Percentiles rank a stretch among this genome's conserved stretches.
Conservation (phyloP, 495 filamentous ascomycete genomes). For the Penicillium daleae region DNA sequence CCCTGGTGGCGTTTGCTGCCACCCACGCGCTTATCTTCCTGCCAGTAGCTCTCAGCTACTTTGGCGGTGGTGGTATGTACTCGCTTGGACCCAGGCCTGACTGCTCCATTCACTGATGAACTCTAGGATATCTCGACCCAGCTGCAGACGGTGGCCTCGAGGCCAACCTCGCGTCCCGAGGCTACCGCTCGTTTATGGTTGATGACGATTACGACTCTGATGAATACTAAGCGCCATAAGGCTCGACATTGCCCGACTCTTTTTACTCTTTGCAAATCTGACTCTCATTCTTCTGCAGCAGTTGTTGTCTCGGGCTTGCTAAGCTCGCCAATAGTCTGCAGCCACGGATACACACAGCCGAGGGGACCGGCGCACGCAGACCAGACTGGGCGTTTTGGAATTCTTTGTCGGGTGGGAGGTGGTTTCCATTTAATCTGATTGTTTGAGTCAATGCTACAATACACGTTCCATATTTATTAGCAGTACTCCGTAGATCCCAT, state of each 20-base stretch:
- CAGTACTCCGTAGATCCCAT: background rate
- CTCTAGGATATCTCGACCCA: slow-evolving; percentile 74
- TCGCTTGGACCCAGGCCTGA: background rate
- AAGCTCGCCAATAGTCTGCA: background rate
- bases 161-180: slow-evolving; percentile 69
- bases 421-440: background rate
- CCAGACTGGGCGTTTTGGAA: background rate
- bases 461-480: background rate
- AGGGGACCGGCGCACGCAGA: slow-evolving; percentile 5
- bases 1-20: slow-evolving; percentile 87
- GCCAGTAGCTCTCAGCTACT: slow-evolving; percentile 83
- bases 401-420: background rate
- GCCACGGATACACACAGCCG: slow-evolving; percentile 3
- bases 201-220: slow-evolving; percentile 58
- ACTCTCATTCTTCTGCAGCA: background rate
- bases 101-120: slow-evolving; percentile 16
- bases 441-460: background rate
- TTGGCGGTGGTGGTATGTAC: slow-evolving; percentile 76
- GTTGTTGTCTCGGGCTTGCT: background rate
- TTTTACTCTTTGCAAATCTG: background rate
- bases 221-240: slow-evolving; percentile 43
- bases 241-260: background rate
- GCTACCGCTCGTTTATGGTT: slow-evolving; percentile 54
- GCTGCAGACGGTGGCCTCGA: slow-evolving; percentile 83
- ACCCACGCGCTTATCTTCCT: slow-evolving; percentile 88